Conservation (phyloP, 768 basidiomycete species). For the Leccinum boreale region DNA sequence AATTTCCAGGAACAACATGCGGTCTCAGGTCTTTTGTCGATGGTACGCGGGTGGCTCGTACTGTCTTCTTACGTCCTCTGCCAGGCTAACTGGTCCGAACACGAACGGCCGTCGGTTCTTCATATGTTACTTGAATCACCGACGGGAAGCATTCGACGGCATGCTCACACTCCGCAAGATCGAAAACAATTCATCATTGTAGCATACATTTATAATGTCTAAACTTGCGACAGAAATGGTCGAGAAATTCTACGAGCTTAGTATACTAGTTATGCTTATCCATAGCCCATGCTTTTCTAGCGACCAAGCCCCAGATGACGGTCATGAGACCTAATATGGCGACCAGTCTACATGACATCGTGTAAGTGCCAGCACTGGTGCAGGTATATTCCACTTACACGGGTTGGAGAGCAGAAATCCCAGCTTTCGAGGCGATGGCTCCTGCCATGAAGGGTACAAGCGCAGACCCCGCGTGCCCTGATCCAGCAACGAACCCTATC, state of each 20-base stretch:
- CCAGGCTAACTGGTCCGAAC: conserved; percentile 87
- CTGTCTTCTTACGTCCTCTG: background rate
- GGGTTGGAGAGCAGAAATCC: conserved; percentile 46
- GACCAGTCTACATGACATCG: conserved; percentile 18
- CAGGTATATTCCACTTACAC: conserved; percentile 35
- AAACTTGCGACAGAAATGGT: background rate
- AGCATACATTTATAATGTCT: background rate
- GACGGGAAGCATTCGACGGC: conserved; percentile 92
- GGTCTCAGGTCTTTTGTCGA: conserved; percentile 82
- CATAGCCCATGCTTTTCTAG: conserved; percentile 17
- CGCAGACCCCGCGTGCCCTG: conserved; percentile 50
- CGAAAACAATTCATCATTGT: conserved; percentile 55
- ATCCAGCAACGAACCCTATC: conserved; percentile 52
- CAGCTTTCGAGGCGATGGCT: conserved; percentile 37
- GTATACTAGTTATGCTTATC: background rate
- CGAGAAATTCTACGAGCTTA: background rate
- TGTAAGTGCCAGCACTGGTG: background rate
- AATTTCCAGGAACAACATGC: conserved; percentile 90
- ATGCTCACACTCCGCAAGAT: conserved; percentile 96
- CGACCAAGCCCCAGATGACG: conserved; percentile 38
- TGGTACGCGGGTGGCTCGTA: conserved; percentile 50
- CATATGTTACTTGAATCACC: background rate
- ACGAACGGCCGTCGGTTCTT: conserved; percentile 25
- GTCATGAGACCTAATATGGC: conserved; percentile 40
- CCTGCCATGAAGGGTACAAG: conserved; percentile 52